phyloP scores from a whole-genome alignment of 2,329 filamentous ascomycete species.

The Colletotrichum agaves region DNA sequence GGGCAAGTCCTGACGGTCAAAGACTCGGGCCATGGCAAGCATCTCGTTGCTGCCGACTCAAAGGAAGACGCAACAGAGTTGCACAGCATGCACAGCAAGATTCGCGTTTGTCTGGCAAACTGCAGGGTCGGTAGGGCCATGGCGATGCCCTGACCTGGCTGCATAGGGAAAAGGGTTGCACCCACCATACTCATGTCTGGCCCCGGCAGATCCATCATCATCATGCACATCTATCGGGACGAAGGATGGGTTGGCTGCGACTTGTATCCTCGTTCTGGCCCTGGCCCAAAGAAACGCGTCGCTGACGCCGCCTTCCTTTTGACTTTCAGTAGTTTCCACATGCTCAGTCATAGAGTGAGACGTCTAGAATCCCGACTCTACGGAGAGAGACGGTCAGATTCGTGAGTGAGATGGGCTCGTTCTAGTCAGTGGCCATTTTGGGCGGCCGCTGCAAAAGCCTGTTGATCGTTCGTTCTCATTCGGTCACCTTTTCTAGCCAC shows the following conservation, averaged over 20 bases:
- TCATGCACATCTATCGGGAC: constrained; percentile 3
- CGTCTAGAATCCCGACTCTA: neutral
- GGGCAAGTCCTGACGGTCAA: neutral
- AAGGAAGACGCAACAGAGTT: neutral
- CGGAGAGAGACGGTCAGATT: neutral
- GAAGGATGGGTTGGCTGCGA: neutral
- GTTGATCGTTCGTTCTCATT: constrained; percentile 1
- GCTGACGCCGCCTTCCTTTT: neutral
- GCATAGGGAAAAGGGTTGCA: neutral
- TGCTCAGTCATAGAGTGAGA: neutral
- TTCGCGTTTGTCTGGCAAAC: neutral
- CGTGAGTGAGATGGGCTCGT: neutral
- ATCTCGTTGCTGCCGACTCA: neutral
- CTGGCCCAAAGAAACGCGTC: neutral
- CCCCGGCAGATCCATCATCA: constrained; percentile 8
- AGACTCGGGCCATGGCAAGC: constrained; percentile 7
- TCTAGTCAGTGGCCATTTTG: neutral
- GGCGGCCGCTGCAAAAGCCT: constrained; percentile 14
- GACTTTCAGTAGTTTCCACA: neutral
- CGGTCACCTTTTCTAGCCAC: neutral
- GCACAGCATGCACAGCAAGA: neutral
- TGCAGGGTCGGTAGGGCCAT: neutral
- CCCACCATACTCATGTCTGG: neutral
- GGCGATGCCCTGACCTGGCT: neutral
- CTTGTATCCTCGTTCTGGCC: neutral